These are phyloP conservation scores for Pseudevernia furfuracea DNA, from an alignment of 495 filamentous ascomycete genomes.

Conservation along the genomic window DNA sequence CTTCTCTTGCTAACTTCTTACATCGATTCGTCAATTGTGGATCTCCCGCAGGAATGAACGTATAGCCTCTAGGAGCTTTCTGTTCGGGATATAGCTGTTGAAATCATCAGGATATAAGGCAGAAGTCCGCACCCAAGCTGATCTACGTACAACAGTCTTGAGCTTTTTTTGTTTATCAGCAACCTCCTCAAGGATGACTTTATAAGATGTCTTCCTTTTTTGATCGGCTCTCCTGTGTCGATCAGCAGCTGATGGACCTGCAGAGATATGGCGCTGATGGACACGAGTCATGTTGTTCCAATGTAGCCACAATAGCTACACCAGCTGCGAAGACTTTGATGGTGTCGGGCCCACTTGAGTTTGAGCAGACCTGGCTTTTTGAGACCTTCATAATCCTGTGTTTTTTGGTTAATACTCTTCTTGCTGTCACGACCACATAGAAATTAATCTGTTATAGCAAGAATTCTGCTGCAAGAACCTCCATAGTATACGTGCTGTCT, in stretches of 20 bases:
- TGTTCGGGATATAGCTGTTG: conserved; percentile 43
- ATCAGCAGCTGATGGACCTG: conserved; percentile 18
- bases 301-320: not conserved
- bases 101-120: conserved; percentile 23
- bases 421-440: not conserved
- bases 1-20: conserved; percentile 69
- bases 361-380: not conserved
- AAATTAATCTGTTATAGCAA: not conserved
- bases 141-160: conserved; percentile 45
- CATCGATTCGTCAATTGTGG: conserved; percentile 65
- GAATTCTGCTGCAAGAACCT: not conserved
- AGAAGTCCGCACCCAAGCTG: conserved; percentile 9
- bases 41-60: conserved; percentile 75
- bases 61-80: conserved; percentile 66
- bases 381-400: not conserved
- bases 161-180: conserved; percentile 55
- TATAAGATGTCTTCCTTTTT: conserved; percentile 44
- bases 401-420: not conserved
- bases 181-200: conserved; percentile 51
- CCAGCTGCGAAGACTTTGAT: not conserved
- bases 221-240: conserved; percentile 19
- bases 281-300: conserved; percentile 9
- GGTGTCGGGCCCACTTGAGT: not conserved
- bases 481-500: not conserved
- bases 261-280: conserved; percentile 21